Percentiles rank a stretch among this genome's conserved stretches.
phyloP scores from a whole-genome alignment of 768 basidiomycete genomes.

The Serendipita indica region DNA sequence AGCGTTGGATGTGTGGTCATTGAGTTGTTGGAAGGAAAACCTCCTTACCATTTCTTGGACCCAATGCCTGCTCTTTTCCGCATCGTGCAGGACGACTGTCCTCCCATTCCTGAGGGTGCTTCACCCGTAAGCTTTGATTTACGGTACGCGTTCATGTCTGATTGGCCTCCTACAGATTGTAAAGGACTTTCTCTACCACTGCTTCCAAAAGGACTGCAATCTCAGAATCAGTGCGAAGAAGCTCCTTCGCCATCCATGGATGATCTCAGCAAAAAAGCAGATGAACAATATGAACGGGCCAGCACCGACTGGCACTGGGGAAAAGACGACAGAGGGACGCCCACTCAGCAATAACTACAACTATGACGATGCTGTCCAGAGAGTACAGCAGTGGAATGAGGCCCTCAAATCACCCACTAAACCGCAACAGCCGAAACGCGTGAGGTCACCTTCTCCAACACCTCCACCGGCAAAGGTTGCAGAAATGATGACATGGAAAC shows the following conservation, averaged over 20 bases:
- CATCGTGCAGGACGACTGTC: slow-evolving; percentile 95
- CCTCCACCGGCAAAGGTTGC: slow-evolving; percentile 18
- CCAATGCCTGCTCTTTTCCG: slow-evolving; percentile 98
- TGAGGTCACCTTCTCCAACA: slow-evolving; percentile 20
- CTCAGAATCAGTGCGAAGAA: slow-evolving; percentile 89
- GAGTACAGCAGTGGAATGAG: slow-evolving; percentile 98
- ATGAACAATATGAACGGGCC: slow-evolving; percentile 27
- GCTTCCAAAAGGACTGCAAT: slow-evolving; percentile 96
- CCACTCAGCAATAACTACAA: slow-evolving; percentile 62
- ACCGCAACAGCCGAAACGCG: neutral
- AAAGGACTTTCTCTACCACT: slow-evolving; percentile 91
- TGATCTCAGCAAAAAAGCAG: slow-evolving; percentile 71
- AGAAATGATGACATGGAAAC: neutral
- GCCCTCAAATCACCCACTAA: slow-evolving; percentile 55
- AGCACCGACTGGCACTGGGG: slow-evolving; percentile 22
- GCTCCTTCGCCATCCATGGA: slow-evolving; percentile 88
- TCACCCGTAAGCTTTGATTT: slow-evolving; percentile 36
- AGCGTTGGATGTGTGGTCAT: slow-evolving; percentile 97
- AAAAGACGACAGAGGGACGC: slow-evolving; percentile 26
- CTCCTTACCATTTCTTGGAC: slow-evolving; percentile 88
- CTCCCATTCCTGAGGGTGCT: slow-evolving; percentile 90
- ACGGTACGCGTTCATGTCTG: neutral
- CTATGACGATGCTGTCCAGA: slow-evolving; percentile 84
- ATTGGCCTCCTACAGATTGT: slow-evolving; percentile 38
- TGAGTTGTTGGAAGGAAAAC: slow-evolving; percentile 80